Evolutionary conservation across 345 rosid species (phyloP).

Genomic region (Gossypium mustelinum): DNA sequence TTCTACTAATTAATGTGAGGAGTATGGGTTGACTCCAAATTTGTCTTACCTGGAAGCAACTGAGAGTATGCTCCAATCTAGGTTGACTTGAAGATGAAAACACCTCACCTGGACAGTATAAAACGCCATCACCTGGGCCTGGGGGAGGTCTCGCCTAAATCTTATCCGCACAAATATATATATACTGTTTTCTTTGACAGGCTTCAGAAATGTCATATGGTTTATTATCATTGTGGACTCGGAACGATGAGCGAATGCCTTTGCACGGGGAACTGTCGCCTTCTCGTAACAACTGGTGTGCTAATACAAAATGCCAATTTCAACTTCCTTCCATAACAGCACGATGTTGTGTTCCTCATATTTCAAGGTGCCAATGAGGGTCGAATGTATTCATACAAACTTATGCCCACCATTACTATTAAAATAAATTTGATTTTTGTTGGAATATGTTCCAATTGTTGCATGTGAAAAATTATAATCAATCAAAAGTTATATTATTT

Average conservation of each 20-base stretch:
- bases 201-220: not conserved
- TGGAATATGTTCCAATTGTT: too few relatives aligned
- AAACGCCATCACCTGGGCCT: conserved; percentile 81
- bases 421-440: too few relatives aligned
- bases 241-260: conserved; percentile 37
- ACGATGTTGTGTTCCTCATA: too few relatives aligned
- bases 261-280: too few relatives aligned
- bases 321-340: too few relatives aligned
- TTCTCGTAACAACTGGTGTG: too few relatives aligned
- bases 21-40: not conserved
- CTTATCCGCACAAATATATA: conserved; percentile 43
- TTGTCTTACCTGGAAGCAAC: conserved; percentile 75
- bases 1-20: not conserved
- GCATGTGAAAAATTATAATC: too few relatives aligned
- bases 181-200: not conserved
- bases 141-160: conserved; percentile 80
- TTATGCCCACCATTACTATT: too few relatives aligned
- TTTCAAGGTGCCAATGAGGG: too few relatives aligned
- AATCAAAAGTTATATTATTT: too few relatives aligned
- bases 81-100: conserved; percentile 81
- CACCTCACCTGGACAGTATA: conserved; percentile 89
- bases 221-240: not conserved
- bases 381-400: too few relatives aligned
- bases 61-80: conserved; percentile 80
- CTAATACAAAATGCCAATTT: too few relatives aligned